Evolutionary conservation across 2,329 filamentous ascomycete genomes (phyloP), one percentile per base, ranked within the genome.

Genomic region (Cladosporium velox): DNA sequence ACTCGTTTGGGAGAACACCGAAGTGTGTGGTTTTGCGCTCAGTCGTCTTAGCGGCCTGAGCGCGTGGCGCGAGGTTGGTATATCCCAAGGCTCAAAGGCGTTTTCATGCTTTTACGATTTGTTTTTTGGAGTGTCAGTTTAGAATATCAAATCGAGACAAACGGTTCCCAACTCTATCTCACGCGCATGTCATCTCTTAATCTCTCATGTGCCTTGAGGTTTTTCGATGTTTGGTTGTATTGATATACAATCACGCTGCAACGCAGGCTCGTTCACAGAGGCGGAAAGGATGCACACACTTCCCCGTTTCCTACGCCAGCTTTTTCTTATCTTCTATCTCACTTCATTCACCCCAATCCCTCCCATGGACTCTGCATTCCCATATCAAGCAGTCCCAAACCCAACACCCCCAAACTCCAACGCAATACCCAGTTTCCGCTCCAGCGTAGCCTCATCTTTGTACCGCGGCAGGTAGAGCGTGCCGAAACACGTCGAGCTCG

Each of bases 401-500:
- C 95, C 94, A 74, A 91, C 72, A 12, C 68, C 89, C 8, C 90
- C 88, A 78, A 97, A 95, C 79, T 94, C 88, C 74, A 99, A 82
- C 62, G 95, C 95, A 83, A 96, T 88, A n/a, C 83, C 84, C 73
- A 99, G 79, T 73, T 93, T 91, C 79, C 89, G 84, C 76, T 84
- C 84, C 74, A 99, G 76, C 41, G 91, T 86, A 67, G 90, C 88
- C 74, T 83, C 87, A 47, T 86, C 87, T 64, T 81, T 84, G 77
- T 98, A 99, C 78, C 93, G 89, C 1, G 95, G 95, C 68, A 99
- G 78, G 70, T 96, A 80, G 55, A 99, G 79, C 58, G 91, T 93
- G 1, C 94, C 92, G 79, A 97, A 98, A 78, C 95, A 99, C 0
- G 95, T 99, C 73, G 93, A 90, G 68, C 92, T 94, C 5, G 91